Conservation (phyloP, 352 stramenopile genomes). For the Phytophthora cajani region DNA sequence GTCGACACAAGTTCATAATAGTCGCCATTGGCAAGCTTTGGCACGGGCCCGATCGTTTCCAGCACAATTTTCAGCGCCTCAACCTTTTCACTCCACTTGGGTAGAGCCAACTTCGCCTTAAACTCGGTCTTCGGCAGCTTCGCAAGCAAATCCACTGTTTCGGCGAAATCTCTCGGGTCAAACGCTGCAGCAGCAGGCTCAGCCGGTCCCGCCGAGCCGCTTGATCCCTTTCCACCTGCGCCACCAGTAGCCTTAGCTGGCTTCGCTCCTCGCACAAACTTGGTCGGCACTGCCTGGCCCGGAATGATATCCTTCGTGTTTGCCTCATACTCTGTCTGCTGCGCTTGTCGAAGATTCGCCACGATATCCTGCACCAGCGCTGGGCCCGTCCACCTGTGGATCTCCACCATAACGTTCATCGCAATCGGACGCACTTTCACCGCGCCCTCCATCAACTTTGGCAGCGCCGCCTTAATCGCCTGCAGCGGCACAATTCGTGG, state of each 20-base stretch:
- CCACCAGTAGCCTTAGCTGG: conserved; percentile 25
- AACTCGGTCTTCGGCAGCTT: conserved; percentile 86
- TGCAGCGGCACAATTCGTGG: conserved; percentile 73
- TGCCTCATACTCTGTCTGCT: conserved; percentile 85
- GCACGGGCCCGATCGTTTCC: conserved; percentile 79
- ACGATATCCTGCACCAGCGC: conserved; percentile 83
- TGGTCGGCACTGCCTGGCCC: conserved; percentile 73
- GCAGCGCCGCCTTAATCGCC: conserved; percentile 72
- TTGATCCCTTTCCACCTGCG: conserved; percentile 18
- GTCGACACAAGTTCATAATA: conserved; percentile 89
- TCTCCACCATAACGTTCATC: conserved; percentile 82
- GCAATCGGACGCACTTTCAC: conserved; percentile 85
- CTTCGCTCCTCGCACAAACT: conserved; percentile 74
- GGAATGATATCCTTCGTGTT: conserved; percentile 76
- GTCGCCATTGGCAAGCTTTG: conserved; percentile 87
- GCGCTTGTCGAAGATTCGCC: conserved; percentile 75
- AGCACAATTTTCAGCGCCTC: conserved; percentile 88
- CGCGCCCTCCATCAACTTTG: conserved; percentile 78
- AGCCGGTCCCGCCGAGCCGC: conserved; percentile 5
- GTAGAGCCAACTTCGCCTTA: conserved; percentile 69
- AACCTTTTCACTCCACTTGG: conserved; percentile 91
- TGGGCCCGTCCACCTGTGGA: conserved; percentile 83
- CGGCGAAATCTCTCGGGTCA: conserved; percentile 85
- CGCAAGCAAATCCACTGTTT: conserved; percentile 83
- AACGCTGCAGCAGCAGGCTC: conserved; percentile 43